phyloP scores from a whole-genome alignment of 148 eudicot genomes.

The Arctostaphylos glauca region DNA sequence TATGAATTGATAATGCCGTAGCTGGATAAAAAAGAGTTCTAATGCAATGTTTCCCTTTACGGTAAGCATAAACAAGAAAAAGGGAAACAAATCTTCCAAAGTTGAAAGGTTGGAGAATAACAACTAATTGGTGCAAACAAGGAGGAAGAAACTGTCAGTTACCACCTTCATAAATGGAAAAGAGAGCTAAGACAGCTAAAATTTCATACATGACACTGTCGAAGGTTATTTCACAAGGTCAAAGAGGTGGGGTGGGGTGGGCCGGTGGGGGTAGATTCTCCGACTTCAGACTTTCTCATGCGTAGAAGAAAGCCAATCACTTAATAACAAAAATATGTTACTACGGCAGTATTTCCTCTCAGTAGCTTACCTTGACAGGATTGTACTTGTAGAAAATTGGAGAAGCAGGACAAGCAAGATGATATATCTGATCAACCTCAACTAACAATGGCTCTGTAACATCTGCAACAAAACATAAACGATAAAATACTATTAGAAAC shows the following conservation, averaged over 20 bases:
- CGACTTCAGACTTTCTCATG: conserved; percentile 7
- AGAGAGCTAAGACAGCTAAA: neutral
- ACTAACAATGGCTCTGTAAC: conserved; percentile 80
- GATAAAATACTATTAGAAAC: neutral
- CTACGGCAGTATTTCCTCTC: neutral
- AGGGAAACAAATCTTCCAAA: neutral
- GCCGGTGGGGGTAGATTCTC: neutral
- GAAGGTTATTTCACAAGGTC: neutral
- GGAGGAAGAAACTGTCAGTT: neutral
- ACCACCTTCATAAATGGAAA: neutral
- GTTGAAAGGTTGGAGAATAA: neutral
- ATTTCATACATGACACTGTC: neutral
- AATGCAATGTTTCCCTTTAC: neutral
- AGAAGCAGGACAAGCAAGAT: conserved; percentile 98
- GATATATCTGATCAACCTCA: conserved; percentile 95
- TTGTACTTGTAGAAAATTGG: conserved; percentile 97
- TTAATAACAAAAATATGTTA: neutral
- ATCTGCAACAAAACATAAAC: conserved; percentile 44
- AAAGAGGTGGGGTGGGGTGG: too few species aligned
- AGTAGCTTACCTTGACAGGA: conserved; percentile 69
- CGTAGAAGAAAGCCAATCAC: neutral
- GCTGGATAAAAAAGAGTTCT: neutral
- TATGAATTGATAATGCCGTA: neutral
- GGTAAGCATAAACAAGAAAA: neutral
- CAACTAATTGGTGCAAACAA: neutral